Base-by-base conservation (phyloP, 805 yeast genomes). In the Wickerhamiella kazuoi region DNA sequence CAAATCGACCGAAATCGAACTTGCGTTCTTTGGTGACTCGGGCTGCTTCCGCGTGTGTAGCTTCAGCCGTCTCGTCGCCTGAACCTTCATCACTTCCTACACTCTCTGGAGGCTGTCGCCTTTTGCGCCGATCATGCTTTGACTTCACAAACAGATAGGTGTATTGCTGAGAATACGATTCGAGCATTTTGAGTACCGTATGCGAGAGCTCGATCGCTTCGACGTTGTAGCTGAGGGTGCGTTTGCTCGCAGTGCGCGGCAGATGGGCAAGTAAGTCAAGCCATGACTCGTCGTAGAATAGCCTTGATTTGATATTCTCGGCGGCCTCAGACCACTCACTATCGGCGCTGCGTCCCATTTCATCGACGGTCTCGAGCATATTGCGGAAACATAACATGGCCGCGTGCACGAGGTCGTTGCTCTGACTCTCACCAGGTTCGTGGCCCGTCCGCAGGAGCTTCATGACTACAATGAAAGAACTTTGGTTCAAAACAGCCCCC, bases 281-380 rank as follows among this genome's bases (percentile, higher is more conserved):
- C 38, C 72, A 69, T 18, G 62, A 66, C 38, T 73, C 75, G 38
- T 74, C 76, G 41, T 77, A 71, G 49, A 87, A 83, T n/a, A 87
- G 60, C 34, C 75, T 68, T 34, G 81, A 61, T 16, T 75, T 66
- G 41, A 79, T 70, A 18, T 73, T 75, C 23, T 69, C 71, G 0
- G 84, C 64, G 24, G 68, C 56, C 30, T 68, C 71, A 16, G 64
- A 65, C 43, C 65, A 64, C 23, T 71, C 76, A 2, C 61, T 68
- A 2, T 55, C 54, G 2, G 57, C 44, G 3, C 64, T 56, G 6
- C 11, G 26, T 14, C 66, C 62, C 56, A 75, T 64, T 4, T 61
- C 57, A 2, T 58, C 55, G 1, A 65, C 52, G 3, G 66, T 52
- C 9, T 66, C 50, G 3, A 87, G 57, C 28, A 84, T 55, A 44